Percentiles rank a stretch among this genome's conserved stretches.
Conservation (phyloP, 805 yeast species). For the Candida tammaniensis region DNA sequence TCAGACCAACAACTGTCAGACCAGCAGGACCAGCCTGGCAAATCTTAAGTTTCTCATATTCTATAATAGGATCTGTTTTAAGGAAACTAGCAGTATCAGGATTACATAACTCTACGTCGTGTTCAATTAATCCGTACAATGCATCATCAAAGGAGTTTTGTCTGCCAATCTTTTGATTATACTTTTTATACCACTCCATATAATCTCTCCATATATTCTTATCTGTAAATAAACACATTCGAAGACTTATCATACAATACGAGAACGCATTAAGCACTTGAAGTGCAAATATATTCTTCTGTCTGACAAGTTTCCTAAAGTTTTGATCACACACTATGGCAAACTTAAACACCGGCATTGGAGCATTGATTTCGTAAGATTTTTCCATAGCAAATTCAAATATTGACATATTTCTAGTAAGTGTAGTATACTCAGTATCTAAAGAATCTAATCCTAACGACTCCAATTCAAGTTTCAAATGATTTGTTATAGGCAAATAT, state of each 20-base stretch:
- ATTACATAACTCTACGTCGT: not conserved
- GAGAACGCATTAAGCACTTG: conserved; percentile 22
- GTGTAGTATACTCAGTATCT: not conserved
- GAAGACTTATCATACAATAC: conserved; percentile 15
- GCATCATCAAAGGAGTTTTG: conserved; percentile 12
- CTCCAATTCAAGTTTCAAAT: not conserved
- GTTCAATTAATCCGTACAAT: conserved; percentile 7
- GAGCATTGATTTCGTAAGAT: conserved; percentile 16
- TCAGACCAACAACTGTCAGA: not conserved
- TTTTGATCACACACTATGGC: conserved; percentile 16
- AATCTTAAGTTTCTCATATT: not conserved
- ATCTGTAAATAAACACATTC: conserved; percentile 16
- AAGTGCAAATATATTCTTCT: conserved; percentile 22
- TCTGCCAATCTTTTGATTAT: conserved; percentile 11
- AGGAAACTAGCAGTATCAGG: not conserved
- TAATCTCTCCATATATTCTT: conserved; percentile 28
- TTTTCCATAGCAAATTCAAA: conserved; percentile 3
- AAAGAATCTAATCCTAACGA: no score
- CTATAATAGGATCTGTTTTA: no score
- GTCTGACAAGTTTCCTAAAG: conserved; percentile 16
- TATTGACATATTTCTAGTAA: not conserved
- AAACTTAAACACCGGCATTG: conserved; percentile 32
- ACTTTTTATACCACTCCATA: conserved; percentile 15
- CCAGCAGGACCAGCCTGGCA: no score
- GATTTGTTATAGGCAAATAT: conserved; percentile 8